Conservation (phyloP, 371 early-diverging fungal genomes). For the Mucor mucedo region DNA sequence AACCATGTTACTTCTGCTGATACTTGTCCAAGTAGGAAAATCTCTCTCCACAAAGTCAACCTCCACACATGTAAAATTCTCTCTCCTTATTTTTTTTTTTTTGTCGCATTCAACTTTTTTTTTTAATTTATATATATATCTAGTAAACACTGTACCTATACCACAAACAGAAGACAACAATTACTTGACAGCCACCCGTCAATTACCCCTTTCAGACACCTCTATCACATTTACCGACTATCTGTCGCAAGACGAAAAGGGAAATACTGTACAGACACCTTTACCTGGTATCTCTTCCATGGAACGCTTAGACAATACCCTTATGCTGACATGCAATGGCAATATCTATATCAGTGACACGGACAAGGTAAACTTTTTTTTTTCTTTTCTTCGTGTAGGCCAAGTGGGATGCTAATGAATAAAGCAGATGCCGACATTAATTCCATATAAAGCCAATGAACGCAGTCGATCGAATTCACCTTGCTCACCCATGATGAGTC, state of each 20-base stretch:
- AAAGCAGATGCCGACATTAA: slow-evolving; percentile 16
- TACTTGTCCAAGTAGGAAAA: slow-evolving; percentile 22
- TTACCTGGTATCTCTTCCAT: slow-evolving; percentile 16
- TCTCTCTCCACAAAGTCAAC: slow-evolving; percentile 34
- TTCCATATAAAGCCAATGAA: slow-evolving; percentile 10
- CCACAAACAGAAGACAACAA: background rate
- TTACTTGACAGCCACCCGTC: slow-evolving; percentile 9
- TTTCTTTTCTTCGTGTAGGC: too few species aligned
- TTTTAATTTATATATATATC: too few species aligned
- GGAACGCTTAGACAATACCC: slow-evolving; percentile 7
- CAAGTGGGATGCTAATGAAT: background rate
- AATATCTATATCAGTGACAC: slow-evolving; percentile 16
- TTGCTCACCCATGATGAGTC: slow-evolving; percentile 3
- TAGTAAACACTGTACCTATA: background rate
- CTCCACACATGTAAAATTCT: slow-evolving; percentile 14
- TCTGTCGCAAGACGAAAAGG: background rate
- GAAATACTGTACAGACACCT: background rate
- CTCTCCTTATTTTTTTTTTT: background rate
- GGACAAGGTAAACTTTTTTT: slow-evolving; percentile 13
- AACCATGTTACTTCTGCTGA: slow-evolving; percentile 43
- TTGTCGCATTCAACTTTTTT: too few species aligned
- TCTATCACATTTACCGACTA: slow-evolving; percentile 26
- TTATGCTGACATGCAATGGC: slow-evolving; percentile 16
- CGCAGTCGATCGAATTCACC: background rate
- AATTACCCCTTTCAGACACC: slow-evolving; percentile 4